Percentiles rank a stretch among this genome's conserved stretches.
These are phyloP conservation scores for Saturnispora sanitii DNA, from an alignment of 805 yeast genomes.

Conservation along the genomic window DNA sequence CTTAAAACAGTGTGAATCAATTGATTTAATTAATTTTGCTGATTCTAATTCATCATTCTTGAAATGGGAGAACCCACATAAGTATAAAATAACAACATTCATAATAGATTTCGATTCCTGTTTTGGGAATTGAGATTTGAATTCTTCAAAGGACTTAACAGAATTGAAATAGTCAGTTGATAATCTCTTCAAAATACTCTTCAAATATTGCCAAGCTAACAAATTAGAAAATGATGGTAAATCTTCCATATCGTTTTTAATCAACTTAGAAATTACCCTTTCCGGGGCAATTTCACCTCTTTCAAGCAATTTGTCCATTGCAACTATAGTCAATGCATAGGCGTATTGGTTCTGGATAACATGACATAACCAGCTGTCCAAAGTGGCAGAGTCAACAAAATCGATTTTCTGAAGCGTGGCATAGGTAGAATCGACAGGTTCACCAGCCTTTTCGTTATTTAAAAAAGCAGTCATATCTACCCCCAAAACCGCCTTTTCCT, in stretches of 20 bases:
- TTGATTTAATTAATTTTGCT: neutral
- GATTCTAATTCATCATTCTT: conserved; percentile 2
- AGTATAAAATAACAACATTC: conserved; percentile 11
- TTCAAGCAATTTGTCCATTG: conserved; percentile 1
- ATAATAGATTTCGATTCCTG: conserved; percentile 5
- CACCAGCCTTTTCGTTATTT: neutral
- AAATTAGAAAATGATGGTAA: conserved; percentile 20
- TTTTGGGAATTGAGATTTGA: conserved; percentile 6
- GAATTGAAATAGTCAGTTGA: neutral
- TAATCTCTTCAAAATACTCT: conserved; percentile 9
- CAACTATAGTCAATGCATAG: conserved; percentile 1
- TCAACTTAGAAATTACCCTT: neutral
- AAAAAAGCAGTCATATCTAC: conserved; percentile 1
- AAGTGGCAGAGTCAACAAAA: neutral
- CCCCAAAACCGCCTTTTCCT: conserved; percentile 12
- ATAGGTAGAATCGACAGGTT: conserved; percentile 8
- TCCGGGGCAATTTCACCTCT: neutral
- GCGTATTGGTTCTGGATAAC: conserved; percentile 5
- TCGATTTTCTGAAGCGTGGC: conserved; percentile 3
- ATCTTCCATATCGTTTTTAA: conserved; percentile 2
- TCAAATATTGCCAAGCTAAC: conserved; percentile 18
- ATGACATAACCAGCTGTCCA: neutral
- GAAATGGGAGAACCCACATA: conserved; percentile 16
- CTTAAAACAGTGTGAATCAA: conserved; percentile 9
- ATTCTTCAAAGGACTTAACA: conserved; percentile 4